Conservation (phyloP, 345 rosid genomes). For the Excoecaria agallocha region DNA sequence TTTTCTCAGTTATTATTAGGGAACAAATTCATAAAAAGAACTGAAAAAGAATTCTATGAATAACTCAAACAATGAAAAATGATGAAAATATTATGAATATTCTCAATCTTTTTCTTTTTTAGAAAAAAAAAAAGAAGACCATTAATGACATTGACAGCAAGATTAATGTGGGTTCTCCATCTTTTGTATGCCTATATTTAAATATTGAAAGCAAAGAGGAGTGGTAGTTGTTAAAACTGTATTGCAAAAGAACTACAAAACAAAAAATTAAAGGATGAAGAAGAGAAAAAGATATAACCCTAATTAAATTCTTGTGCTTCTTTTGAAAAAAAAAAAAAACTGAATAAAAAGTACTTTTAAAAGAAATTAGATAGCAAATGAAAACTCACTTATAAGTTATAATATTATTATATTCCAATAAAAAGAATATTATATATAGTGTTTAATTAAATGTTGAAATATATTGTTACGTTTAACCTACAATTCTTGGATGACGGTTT, state of each 20-base stretch:
- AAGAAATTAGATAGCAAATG: too few species aligned
- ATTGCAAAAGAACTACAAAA: slow-evolving; percentile 1
- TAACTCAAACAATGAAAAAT: background rate
- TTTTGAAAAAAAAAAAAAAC: too few species aligned
- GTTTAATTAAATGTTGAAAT: too few species aligned
- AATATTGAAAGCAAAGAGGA: background rate
- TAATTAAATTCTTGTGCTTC: background rate
- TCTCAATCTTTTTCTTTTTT: background rate
- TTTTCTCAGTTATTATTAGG: background rate
- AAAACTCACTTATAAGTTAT: too few species aligned
- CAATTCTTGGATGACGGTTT: background rate
- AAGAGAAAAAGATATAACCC: background rate
- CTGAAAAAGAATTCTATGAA: background rate
- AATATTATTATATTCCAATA: background rate
- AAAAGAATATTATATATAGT: background rate
- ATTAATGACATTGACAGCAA: background rate
- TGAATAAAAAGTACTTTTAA: too few species aligned
- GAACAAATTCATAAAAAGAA: background rate
- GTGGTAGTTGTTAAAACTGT: slow-evolving; percentile 11
- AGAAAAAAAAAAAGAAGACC: background rate
- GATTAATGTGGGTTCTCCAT: background rate
- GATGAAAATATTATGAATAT: background rate
- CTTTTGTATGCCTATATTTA: background rate
- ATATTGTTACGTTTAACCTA: background rate
- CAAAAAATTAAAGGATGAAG: background rate